Evolutionary conservation across 306 rosid species (phyloP).

Genomic region (Malus sieversii): DNA sequence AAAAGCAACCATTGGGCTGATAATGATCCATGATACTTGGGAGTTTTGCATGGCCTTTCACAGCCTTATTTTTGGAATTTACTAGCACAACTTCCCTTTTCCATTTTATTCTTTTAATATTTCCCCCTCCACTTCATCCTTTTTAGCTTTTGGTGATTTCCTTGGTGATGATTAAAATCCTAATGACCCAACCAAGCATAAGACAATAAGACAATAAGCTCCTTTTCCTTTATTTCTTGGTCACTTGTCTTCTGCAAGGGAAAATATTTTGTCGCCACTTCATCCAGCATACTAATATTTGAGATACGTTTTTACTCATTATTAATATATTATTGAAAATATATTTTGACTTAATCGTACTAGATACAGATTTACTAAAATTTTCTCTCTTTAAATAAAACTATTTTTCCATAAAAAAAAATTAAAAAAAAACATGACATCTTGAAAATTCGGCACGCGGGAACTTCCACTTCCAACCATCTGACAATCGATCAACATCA

Average conservation of each 20-base stretch:
- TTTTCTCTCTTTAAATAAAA: background rate
- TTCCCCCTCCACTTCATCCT: background rate
- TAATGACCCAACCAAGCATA: no score
- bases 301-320: background rate
- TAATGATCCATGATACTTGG: background rate
- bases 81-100: no score
- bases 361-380: background rate
- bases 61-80: no score
- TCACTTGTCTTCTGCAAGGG: background rate
- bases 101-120: no score
- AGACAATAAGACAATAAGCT: no score
- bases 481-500: background rate
- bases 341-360: no score
- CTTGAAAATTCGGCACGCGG: background rate
- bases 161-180: background rate
- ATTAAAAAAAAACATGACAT: background rate
- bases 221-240: background rate
- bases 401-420: no score
- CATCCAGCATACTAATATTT: no score
- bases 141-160: background rate
- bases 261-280: no score
- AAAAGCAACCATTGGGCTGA: background rate
- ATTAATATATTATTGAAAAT: no score
- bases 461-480: background rate
- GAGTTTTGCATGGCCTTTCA: background rate